phyloP scores from a whole-genome alignment of 495 filamentous ascomycete species.

The Evernia prunastri region DNA sequence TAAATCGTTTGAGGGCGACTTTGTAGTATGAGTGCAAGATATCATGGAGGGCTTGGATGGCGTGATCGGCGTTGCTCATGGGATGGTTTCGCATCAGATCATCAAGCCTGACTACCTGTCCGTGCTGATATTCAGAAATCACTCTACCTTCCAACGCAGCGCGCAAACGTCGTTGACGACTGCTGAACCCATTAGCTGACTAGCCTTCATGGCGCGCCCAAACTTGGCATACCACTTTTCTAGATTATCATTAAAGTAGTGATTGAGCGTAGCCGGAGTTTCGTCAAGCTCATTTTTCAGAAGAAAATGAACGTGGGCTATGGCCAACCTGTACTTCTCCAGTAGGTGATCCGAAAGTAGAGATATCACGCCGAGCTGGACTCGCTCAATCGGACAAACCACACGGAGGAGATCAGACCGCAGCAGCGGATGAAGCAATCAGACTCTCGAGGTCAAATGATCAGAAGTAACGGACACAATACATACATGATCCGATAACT shows the following conservation, averaged over 20 bases:
- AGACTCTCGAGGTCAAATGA: too few species aligned
- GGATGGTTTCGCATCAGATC: slow-evolving; percentile 23
- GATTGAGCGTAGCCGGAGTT: slow-evolving; percentile 44
- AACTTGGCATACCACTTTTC: slow-evolving; percentile 33
- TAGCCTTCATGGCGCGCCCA: slow-evolving; percentile 5
- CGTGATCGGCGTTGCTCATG: slow-evolving; percentile 37
- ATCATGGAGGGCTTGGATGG: slow-evolving; percentile 49
- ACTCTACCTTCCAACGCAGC: slow-evolving; percentile 7
- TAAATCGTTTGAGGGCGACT: slow-evolving; percentile 48
- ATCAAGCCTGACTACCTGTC: slow-evolving; percentile 26
- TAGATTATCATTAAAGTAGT: slow-evolving; percentile 47
- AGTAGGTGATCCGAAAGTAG: slow-evolving; percentile 40
- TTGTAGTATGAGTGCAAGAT: slow-evolving; percentile 56
- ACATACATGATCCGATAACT: too few species aligned
- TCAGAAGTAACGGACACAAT: too few species aligned
- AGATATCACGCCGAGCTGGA: slow-evolving; percentile 36
- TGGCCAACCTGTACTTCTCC: slow-evolving; percentile 38
- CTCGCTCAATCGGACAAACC: slow-evolving; percentile 35
- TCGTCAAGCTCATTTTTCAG: slow-evolving; percentile 44
- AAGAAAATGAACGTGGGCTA: slow-evolving; percentile 41
- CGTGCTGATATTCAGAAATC: slow-evolving; percentile 16
- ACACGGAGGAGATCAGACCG: slow-evolving; percentile 26
- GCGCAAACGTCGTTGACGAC: slow-evolving; percentile 15
- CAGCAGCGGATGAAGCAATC: too few species aligned
- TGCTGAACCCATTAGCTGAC: slow-evolving; percentile 10